Conservation (phyloP, 1,284 basidiomycete species). For the Ceraceosorus bombacis region DNA sequence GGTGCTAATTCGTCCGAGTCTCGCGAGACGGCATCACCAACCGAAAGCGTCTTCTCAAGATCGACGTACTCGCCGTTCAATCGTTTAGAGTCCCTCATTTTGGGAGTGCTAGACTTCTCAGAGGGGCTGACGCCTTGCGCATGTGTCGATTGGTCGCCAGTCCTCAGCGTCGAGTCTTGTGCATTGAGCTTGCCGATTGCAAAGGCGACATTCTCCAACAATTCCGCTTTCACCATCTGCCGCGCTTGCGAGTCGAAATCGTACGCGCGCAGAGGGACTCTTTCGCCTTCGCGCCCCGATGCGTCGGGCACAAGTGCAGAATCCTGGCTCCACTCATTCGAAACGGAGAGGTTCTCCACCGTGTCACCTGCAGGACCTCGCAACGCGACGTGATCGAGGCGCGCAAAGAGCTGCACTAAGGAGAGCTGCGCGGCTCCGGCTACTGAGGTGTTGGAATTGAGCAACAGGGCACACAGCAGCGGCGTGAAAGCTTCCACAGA, state of each 20-base stretch:
- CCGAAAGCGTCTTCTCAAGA: no score
- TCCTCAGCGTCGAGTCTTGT: neutral
- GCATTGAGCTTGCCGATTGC: conserved; percentile 23
- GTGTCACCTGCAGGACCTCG: conserved; percentile 11
- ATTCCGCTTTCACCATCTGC: conserved; percentile 31
- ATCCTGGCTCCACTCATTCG: conserved; percentile 18
- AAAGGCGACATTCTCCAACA: conserved; percentile 44
- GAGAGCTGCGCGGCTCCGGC: conserved; percentile 67
- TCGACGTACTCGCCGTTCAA: no score
- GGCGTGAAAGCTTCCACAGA: conserved; percentile 82
- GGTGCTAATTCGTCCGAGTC: neutral
- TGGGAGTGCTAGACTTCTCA: neutral
- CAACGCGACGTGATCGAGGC: conserved; percentile 38
- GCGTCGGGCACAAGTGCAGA: conserved; percentile 33
- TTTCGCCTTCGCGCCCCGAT: conserved; percentile 39
- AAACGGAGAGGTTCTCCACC: conserved; percentile 7
- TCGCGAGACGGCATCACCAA: no score
- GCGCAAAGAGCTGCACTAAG: conserved; percentile 68
- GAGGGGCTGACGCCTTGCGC: neutral
- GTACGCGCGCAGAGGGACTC: conserved; percentile 37
- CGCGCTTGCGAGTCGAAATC: conserved; percentile 30
- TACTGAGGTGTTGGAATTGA: conserved; percentile 69
- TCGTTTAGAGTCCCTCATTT: no score
- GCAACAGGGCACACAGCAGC: conserved; percentile 75
- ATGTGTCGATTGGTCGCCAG: no score